These are phyloP conservation scores for Phytophthora gonapodyides DNA, from an alignment of 352 stramenopile genomes.

Conservation along the genomic window DNA sequence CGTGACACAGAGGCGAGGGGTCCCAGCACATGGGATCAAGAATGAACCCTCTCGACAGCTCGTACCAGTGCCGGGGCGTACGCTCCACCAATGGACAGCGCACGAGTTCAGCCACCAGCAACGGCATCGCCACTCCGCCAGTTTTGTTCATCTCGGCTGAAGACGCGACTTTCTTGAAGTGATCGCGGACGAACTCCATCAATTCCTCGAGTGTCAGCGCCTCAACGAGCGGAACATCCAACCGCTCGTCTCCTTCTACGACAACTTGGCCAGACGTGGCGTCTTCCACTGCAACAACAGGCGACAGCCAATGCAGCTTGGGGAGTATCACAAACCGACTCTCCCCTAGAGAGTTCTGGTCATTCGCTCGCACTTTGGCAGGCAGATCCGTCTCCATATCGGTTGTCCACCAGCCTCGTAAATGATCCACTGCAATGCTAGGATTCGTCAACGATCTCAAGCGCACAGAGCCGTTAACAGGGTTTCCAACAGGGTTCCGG, in stretches of 20 bases:
- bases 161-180: constrained; percentile 44
- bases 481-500: constrained; percentile 26
- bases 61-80: constrained; percentile 34
- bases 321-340: constrained; percentile 67
- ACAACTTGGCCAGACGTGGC: constrained; percentile 18
- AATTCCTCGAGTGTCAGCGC: constrained; percentile 45
- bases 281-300: constrained; percentile 48
- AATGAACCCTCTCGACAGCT: constrained; percentile 67
- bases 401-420: constrained; percentile 73
- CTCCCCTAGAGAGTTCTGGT: constrained; percentile 25
- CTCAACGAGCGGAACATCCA: constrained; percentile 39
- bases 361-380: constrained; percentile 43
- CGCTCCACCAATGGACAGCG: constrained; percentile 25
- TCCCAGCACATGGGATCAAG: constrained; percentile 67
- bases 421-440: constrained; percentile 47
- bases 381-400: constrained; percentile 51
- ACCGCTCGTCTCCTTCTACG: constrained; percentile 38
- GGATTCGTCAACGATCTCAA: constrained; percentile 27
- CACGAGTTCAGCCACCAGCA: constrained; percentile 65
- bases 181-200: constrained; percentile 32
- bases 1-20: constrained; percentile 49
- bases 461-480: not conserved
- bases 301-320: constrained; percentile 72
- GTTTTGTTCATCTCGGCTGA: constrained; percentile 24
- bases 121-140: constrained; percentile 55